Evolutionary conservation across 495 filamentous ascomycete genomes (phyloP), one percentile per base, ranked within the genome.

Genomic region (Bacidia rubella): DNA sequence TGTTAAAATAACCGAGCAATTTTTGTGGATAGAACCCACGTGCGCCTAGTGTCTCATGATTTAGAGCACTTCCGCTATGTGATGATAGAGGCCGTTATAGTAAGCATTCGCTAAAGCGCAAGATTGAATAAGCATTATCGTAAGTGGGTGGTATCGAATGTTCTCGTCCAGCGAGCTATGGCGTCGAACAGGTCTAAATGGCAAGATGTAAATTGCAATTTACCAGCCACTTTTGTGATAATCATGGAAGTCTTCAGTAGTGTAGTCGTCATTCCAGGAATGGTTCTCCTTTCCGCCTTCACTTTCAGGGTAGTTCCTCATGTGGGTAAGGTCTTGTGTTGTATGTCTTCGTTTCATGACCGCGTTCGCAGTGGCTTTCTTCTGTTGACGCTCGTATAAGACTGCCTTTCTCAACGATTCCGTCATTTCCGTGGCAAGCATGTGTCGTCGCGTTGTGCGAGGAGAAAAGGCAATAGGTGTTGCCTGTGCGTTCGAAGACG

Each of bases 401-500:
- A 90, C 73, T 54, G 88, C 80, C 57, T 80, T 79, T 19, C 86
- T 77, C 15, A 90, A 73, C 25, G 85, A 88, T 59, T 86, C 83
- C 2, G 86, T 87, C 56, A 99, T 72, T 68, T 99, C 92, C 22
- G 87, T 90, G 29, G 87, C 82, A 51, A 99, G 78, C 92, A 99
- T 99, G 67, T 99, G 94, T 42, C 90, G 78, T 43, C 93, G 81
- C 0, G 93, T 99, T 0, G 93, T 95, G 53, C 87, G 78, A 0
- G 92, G 92, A 5, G 92, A 96, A 35, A 87, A 68, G 3, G 82
- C 79, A 20, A 74, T 74, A 52, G 79, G 79, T 54, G 83, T 81
- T 19, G 81, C 78, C 47, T 76, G 74, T 3, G 47, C 47, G 50
- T 79, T 83, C 39, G 84, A 82, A 12, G 79, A 83, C 27, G 82